These are phyloP conservation scores for Tolypocladium album DNA, from an alignment of 2,329 filamentous ascomycete species.

Conservation along the genomic window DNA sequence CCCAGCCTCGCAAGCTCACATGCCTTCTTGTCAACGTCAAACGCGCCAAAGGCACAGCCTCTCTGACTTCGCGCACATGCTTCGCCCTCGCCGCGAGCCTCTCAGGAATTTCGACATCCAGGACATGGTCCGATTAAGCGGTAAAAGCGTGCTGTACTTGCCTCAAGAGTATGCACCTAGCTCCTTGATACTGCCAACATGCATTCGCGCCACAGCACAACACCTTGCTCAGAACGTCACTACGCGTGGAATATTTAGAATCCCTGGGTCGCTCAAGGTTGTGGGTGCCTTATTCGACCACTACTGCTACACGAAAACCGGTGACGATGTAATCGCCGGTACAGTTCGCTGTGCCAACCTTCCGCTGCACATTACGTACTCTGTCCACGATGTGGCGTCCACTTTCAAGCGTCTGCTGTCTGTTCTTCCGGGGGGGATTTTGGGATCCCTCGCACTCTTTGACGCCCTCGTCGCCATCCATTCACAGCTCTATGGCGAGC, in stretches of 20 bases:
- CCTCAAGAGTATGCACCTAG: constrained; percentile 47
- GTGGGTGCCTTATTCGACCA: constrained; percentile 53
- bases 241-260: constrained; percentile 51
- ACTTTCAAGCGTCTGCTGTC: constrained; percentile 56
- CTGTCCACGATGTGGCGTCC: constrained; percentile 55
- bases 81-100: constrained; percentile 30
- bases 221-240: constrained; percentile 46
- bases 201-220: constrained; percentile 55
- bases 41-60: constrained; percentile 38
- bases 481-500: constrained; percentile 39
- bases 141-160: constrained; percentile 50
- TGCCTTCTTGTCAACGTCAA: constrained; percentile 4
- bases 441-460: constrained; percentile 51
- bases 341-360: constrained; percentile 50
- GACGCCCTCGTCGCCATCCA: constrained; percentile 52
- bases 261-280: constrained; percentile 46
- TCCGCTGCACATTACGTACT: constrained; percentile 47
- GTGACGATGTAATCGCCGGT: constrained; percentile 37
- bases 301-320: constrained; percentile 41
- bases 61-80: constrained; percentile 41
- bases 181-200: constrained; percentile 50
- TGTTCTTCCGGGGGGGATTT: constrained; percentile 52
- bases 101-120: constrained; percentile 41
- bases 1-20: constrained; percentile 4
- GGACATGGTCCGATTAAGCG: constrained; percentile 51